phyloP scores from a whole-genome alignment of 75 land plant genomes.

The Gnetum montanum region DNA sequence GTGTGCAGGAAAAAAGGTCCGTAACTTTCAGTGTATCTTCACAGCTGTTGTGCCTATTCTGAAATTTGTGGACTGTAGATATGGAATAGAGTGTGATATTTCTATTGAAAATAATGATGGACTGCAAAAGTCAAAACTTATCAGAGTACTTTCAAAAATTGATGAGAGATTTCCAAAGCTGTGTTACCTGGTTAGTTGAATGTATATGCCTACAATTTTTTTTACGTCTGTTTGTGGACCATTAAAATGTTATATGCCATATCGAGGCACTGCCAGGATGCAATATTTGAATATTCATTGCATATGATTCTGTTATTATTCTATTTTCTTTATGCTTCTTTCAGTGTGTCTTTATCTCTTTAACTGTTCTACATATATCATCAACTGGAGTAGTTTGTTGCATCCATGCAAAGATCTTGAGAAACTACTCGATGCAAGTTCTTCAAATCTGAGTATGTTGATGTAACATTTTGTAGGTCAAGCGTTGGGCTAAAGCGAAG shows the following conservation, averaged over 20 bases:
- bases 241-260: not conserved
- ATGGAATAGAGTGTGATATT: slow-evolving; percentile 70
- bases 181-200: slow-evolving; percentile 53
- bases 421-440: not conserved
- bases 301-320: not conserved
- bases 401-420: too few relatives aligned
- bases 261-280: not conserved
- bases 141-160: slow-evolving; percentile 39
- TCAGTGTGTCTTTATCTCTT: too few relatives aligned
- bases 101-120: slow-evolving; percentile 82
- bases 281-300: not conserved
- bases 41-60: slow-evolving; percentile 68
- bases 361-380: too few relatives aligned
- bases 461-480: slow-evolving; percentile 35
- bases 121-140: slow-evolving; percentile 43
- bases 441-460: not conserved
- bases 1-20: slow-evolving; percentile 13
- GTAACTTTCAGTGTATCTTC: slow-evolving; percentile 30
- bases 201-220: not conserved
- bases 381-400: too few relatives aligned
- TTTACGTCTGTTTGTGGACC: not conserved
- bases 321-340: not conserved
- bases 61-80: slow-evolving; percentile 47
- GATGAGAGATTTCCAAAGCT: slow-evolving; percentile 65
- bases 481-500: slow-evolving; percentile 73